A percentile compares a stretch with the other conserved stretches of the same genome.
These are phyloP conservation scores for Huntiella bhutanensis DNA, from an alignment of 2,329 filamentous ascomycete species.

Conservation along the genomic window DNA sequence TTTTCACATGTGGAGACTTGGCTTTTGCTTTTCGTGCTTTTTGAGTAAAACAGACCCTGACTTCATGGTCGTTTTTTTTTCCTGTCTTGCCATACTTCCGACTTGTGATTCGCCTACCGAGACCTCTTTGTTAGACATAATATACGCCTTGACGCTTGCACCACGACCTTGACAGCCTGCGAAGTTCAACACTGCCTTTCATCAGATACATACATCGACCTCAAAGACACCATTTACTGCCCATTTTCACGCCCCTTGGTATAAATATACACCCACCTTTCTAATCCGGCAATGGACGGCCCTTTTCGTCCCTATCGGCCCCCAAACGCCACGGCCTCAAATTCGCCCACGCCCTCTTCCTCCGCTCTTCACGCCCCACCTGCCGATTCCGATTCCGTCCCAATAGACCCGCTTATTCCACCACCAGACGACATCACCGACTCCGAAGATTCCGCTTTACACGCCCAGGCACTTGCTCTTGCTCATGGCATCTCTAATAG, in stretches of 20 bases:
- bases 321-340: not conserved
- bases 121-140: not conserved
- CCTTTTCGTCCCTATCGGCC: conserved; percentile 2
- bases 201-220: too few species aligned
- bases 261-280: too few species aligned
- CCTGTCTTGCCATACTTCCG: not conserved
- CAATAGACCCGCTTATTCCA: too few species aligned
- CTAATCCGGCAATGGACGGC: not conserved
- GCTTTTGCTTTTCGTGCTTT: too few species aligned
- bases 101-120: not conserved
- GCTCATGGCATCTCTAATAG: not conserved
- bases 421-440: too few species aligned
- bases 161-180: too few species aligned
- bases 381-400: too few species aligned
- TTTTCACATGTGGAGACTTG: too few species aligned
- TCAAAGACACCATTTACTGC: too few species aligned
- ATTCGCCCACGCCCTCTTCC: not conserved
- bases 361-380: not conserved
- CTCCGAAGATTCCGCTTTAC: not conserved
- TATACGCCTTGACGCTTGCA: not conserved
- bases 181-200: too few species aligned
- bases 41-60: not conserved
- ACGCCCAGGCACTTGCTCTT: conserved; percentile 3
- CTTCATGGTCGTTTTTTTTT: not conserved
- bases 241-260: too few species aligned